Percentiles rank a stretch among this genome's conserved stretches.
These are phyloP conservation scores for Suhomyces ambrosiae DNA, from an alignment of 1,139 yeast genomes.

Conservation along the genomic window DNA sequence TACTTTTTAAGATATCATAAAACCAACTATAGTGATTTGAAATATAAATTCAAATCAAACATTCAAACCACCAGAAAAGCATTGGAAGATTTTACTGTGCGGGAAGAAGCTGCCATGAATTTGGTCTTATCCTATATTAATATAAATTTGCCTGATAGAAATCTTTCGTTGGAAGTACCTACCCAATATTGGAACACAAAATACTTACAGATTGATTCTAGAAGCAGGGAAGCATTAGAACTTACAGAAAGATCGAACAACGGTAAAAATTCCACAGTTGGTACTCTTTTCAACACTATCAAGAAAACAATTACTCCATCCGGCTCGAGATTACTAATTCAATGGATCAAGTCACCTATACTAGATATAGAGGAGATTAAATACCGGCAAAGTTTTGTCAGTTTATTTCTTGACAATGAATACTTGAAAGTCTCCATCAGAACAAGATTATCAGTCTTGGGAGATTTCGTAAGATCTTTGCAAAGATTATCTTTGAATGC, in stretches of 20 bases:
- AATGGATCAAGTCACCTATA: conserved; percentile 85
- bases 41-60: conserved; percentile 46
- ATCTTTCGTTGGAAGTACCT: conserved; percentile 42
- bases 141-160: conserved; percentile 45
- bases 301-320: conserved; percentile 76
- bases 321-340: conserved; percentile 74
- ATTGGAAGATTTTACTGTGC: conserved; percentile 53
- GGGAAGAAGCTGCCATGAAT: conserved; percentile 49
- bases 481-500: conserved; percentile 41
- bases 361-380: conserved; percentile 57
- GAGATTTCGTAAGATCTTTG: conserved; percentile 42
- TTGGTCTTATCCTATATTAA: conserved; percentile 43
- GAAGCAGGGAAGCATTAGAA: conserved; percentile 84
- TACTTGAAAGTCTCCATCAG: conserved; percentile 34
- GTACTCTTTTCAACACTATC: conserved; percentile 70
- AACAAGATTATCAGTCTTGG: conserved; percentile 28
- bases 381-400: conserved; percentile 64
- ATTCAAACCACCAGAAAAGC: conserved; percentile 55
- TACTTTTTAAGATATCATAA: conserved; percentile 62
- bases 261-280: conserved; percentile 58
- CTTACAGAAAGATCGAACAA: conserved; percentile 55
- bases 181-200: conserved; percentile 43
- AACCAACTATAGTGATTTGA: conserved; percentile 33
- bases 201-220: conserved; percentile 75
- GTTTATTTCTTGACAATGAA: conserved; percentile 47